Evolutionary conservation across 31 red algal species (phyloP).

Genomic region (Endocladia muricata): DNA sequence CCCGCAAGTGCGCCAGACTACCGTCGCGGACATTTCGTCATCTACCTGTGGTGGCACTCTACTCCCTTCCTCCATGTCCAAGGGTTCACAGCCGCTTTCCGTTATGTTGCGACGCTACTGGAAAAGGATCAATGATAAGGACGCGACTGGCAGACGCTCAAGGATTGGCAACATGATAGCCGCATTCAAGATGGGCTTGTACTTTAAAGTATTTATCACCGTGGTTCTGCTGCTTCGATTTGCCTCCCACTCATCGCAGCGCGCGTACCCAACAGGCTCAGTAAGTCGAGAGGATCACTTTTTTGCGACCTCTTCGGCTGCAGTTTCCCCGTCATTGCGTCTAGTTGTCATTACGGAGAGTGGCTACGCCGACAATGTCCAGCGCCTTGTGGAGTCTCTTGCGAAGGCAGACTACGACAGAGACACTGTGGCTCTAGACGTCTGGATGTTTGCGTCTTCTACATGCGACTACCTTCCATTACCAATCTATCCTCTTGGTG

Average conservation of each 20-base stretch:
- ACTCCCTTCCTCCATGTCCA: not conserved
- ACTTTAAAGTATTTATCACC: slow-evolving; percentile 62
- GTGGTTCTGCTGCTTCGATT: slow-evolving; percentile 34
- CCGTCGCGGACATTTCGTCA: not conserved
- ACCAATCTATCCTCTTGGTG: slow-evolving; percentile 38
- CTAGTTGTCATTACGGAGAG: slow-evolving; percentile 20
- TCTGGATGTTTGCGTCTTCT: slow-evolving; percentile 52
- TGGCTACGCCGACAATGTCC: slow-evolving; percentile 17
- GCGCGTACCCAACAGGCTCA: slow-evolving; percentile 5
- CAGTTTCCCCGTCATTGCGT: slow-evolving; percentile 24
- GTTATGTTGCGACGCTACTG: slow-evolving; percentile 28
- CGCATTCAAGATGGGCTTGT: slow-evolving; percentile 63
- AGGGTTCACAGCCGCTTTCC: not conserved
- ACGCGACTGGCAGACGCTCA: slow-evolving; percentile 17
- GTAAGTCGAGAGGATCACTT: slow-evolving; percentile 26
- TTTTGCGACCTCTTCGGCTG: slow-evolving; percentile 6
- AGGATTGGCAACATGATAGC: slow-evolving; percentile 28
- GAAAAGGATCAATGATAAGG: slow-evolving; percentile 38
- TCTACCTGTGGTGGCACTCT: not conserved
- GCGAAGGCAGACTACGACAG: slow-evolving; percentile 30
- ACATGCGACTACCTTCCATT: slow-evolving; percentile 37
- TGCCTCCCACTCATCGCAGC: slow-evolving; percentile 43
- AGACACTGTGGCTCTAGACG: slow-evolving; percentile 37
- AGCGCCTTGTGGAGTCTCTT: slow-evolving; percentile 20
- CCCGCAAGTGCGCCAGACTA: no score